phyloP scores from a whole-genome alignment of 805 yeast genomes.

The Deakozyma indianensis region DNA sequence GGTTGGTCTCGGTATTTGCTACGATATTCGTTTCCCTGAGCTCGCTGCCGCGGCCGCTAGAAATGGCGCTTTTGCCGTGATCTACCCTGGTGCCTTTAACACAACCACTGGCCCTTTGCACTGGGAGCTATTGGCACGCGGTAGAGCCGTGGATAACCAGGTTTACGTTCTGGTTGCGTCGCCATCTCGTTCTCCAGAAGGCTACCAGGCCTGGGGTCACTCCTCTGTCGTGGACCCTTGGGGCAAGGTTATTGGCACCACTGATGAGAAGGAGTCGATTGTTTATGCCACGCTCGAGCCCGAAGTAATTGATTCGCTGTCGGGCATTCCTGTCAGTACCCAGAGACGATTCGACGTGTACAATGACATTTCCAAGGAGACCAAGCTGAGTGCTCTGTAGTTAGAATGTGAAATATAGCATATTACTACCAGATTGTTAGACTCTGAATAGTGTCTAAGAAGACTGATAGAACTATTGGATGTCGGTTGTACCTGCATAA shows the following conservation, averaged over 20 bases:
- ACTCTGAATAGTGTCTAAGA: neutral
- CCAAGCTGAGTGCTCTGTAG: slow-evolving; percentile 12
- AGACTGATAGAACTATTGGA: too few relatives aligned
- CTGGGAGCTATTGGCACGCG: slow-evolving; percentile 67
- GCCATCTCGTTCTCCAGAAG: slow-evolving; percentile 53
- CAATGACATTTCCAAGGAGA: slow-evolving; percentile 24
- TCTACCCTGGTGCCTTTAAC: slow-evolving; percentile 90
- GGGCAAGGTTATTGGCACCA: slow-evolving; percentile 68
- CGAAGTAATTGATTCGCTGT: slow-evolving; percentile 27
- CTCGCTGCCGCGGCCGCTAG: slow-evolving; percentile 48
- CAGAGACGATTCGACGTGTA: slow-evolving; percentile 65
- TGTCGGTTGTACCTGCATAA: too few relatives aligned
- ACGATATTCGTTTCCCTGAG: slow-evolving; percentile 82
- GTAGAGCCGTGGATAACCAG: slow-evolving; percentile 84
- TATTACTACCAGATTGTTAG: neutral
- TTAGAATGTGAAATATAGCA: neutral
- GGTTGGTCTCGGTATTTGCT: slow-evolving; percentile 78
- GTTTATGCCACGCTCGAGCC: slow-evolving; percentile 59
- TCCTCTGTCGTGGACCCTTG: slow-evolving; percentile 82
- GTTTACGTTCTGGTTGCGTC: slow-evolving; percentile 81
- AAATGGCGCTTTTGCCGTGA: slow-evolving; percentile 59
- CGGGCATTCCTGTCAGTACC: slow-evolving; percentile 48
- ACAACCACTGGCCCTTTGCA: slow-evolving; percentile 84
- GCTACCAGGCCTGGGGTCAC: slow-evolving; percentile 74
- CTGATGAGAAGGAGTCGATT: slow-evolving; percentile 66